phyloP scores from a whole-genome alignment of 345 rosid species.

The Hibiscus trionum region DNA sequence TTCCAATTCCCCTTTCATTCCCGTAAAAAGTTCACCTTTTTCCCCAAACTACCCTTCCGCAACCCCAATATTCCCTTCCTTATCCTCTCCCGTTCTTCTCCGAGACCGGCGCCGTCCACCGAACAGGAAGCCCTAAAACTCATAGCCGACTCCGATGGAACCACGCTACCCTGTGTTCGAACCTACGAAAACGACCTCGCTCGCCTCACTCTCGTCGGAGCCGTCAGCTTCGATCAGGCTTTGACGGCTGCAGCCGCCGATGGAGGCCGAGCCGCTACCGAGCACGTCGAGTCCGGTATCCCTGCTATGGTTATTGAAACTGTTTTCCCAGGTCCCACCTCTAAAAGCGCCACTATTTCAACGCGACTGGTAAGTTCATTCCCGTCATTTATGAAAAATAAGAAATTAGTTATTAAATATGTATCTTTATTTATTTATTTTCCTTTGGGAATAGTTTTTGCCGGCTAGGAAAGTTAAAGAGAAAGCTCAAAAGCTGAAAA shows the following conservation, averaged over 20 bases:
- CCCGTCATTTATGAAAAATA: not conserved
- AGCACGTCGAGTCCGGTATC: conserved; percentile 48
- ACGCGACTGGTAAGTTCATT: conserved; percentile 61
- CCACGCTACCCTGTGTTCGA: conserved; percentile 64
- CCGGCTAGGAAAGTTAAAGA: conserved; percentile 73
- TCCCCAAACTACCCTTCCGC: conserved; percentile 12
- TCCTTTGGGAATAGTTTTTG: conserved; percentile 51
- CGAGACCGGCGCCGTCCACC: conserved; percentile 26
- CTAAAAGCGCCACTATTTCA: conserved; percentile 52
- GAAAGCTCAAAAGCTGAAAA: conserved; percentile 48
- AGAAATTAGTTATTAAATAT: not conserved
- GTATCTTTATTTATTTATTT: not conserved
- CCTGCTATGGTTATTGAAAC: conserved; percentile 86
- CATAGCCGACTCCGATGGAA: conserved; percentile 52
- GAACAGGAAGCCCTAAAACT: conserved; percentile 56
- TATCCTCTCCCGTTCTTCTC: conserved; percentile 23
- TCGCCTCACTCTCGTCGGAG: conserved; percentile 68
- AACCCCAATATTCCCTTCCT: conserved; percentile 14
- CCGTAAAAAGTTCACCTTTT: conserved; percentile 10
- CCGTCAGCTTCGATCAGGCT: conserved; percentile 71
- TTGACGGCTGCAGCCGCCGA: conserved; percentile 87
- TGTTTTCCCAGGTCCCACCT: conserved; percentile 53
- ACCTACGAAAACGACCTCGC: conserved; percentile 68
- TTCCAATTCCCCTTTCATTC: conserved; percentile 9
- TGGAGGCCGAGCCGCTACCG: conserved; percentile 78